Evolutionary conservation across 371 early-diverging fungal species (phyloP), one percentile per base, ranked within the genome.

Genomic region (Mortierella sp.): DNA sequence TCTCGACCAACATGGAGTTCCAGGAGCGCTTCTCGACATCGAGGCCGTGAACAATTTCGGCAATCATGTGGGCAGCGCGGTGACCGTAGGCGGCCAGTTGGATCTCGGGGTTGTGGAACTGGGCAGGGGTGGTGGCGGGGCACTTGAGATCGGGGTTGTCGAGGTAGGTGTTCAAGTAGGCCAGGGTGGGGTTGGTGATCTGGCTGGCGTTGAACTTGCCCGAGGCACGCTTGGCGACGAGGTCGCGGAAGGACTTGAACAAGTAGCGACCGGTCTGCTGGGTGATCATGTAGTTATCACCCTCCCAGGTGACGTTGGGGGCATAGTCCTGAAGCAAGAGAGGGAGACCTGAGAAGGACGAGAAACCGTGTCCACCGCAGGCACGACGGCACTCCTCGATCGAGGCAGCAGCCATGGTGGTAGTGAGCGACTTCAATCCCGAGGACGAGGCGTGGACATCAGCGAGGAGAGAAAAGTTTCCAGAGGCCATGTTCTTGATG

Each of bases 311-410:
- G 44, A 92, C 94, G 76, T 94, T 94, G 5, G 96, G 95, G 21
- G 75, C 89, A 77, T 92, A 90, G 73, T 95, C 93, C 85, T 91
- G 93, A 74, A 93, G 93, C 78, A 95, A 91, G 59, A 92, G 89
- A 24, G 94, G 92, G 26, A 97, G 88, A 0, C 97, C 96, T n/a
- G 94, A 94, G 88, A 94, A 95, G 64, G 92, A 81, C 40, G 94
- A 93, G 82, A 93, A 98, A 5, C 97, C 97, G 74, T 97, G 96
- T 21, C 98, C 98, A 79, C 98, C 98, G 76, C 96, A 95, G 34
- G 95, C 93, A 31, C 95, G 92, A 34, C 96, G 90, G 78, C 95
- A 94, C 21, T 94, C 94, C 75, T 98, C 97, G 79, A 97, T 93
- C 46, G 93, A 93, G 51, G 91, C 91, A 11, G 94, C 85, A 28